Percentiles rank a stretch among this genome's conserved stretches.
phyloP scores from a whole-genome alignment of 108 stramenopile species.

The Pinguiococcus pyrenoidosus region DNA sequence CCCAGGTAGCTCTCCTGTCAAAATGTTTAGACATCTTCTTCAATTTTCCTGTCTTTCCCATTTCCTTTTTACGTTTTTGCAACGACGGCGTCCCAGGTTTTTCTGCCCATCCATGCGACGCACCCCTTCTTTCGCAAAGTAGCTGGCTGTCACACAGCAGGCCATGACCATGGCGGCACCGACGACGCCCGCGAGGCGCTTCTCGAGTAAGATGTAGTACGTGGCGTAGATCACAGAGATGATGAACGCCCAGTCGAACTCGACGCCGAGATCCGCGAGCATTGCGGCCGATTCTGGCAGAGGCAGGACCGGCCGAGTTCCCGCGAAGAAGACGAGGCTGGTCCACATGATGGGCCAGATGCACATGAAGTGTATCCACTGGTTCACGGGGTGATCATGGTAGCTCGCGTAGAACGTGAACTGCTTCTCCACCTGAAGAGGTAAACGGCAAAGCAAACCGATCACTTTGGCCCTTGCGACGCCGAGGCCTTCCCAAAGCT shows the following conservation, averaged over 20 bases:
- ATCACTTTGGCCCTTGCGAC: too few species aligned
- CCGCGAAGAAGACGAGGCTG: not conserved
- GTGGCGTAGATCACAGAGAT: not conserved
- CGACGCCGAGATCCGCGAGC: not conserved
- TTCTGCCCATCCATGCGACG: too few species aligned
- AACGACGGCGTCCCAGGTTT: too few species aligned
- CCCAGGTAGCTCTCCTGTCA: too few species aligned
- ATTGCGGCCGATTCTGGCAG: not conserved
- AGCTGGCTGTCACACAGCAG: too few species aligned
- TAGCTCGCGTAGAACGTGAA: slow-evolving; percentile 10
- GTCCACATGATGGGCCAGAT: slow-evolving; percentile 6
- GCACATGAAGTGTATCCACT: slow-evolving; percentile 14
- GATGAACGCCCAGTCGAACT: not conserved
- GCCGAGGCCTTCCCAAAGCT: too few species aligned
- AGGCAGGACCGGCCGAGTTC: not conserved
- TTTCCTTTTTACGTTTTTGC: too few species aligned
- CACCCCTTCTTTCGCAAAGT: not conserved
- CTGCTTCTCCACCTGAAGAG: too few species aligned
- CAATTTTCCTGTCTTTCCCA: too few species aligned
- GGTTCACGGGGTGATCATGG: slow-evolving; percentile 6
- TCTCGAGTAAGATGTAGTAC: slow-evolving; percentile 4
- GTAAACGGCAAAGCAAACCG: too few species aligned
- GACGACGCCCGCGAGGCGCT: not conserved
- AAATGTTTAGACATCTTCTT: too few species aligned
- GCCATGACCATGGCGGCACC: not conserved